Conservation (phyloP, 2,329 filamentous ascomycete species). For the Talaromyces marneffei region DNA sequence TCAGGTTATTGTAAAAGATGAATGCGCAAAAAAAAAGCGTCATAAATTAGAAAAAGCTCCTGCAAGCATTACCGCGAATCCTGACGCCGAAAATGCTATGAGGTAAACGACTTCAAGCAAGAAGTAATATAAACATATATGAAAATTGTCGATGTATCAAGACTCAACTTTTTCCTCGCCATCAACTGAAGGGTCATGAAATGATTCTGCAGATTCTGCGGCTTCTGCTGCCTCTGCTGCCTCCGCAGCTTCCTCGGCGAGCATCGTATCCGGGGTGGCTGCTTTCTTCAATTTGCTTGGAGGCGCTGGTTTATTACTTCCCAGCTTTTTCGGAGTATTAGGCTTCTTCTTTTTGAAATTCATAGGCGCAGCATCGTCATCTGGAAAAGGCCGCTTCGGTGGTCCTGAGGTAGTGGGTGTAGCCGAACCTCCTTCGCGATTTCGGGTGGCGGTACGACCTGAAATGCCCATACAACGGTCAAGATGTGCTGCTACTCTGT, state of each 20-base stretch:
- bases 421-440: conserved; percentile 32
- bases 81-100: conserved; percentile 13
- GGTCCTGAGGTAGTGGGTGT: conserved; percentile 17
- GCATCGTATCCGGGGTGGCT: conserved; percentile 31
- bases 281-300: conserved; percentile 40
- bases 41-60: neutral
- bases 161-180: conserved; percentile 31
- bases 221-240: conserved; percentile 14
- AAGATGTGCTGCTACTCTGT: conserved; percentile 55
- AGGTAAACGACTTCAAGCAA: conserved; percentile 3
- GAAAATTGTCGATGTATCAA: conserved; percentile 19
- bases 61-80: conserved; percentile 8
- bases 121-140: conserved; percentile 6
- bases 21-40: neutral
- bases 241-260: conserved; percentile 26
- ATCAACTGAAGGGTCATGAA: conserved; percentile 13
- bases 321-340: conserved; percentile 33
- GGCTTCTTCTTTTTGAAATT: conserved; percentile 47
- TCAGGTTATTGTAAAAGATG: neutral
- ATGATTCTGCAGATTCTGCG: conserved; percentile 7
- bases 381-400: conserved; percentile 32
- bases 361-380: conserved; percentile 40
- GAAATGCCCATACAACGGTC: conserved; percentile 56
- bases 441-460: conserved; percentile 46
- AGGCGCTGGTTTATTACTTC: conserved; percentile 32